Conservation (phyloP, 805 yeast genomes). For the Pichia manshurica region DNA sequence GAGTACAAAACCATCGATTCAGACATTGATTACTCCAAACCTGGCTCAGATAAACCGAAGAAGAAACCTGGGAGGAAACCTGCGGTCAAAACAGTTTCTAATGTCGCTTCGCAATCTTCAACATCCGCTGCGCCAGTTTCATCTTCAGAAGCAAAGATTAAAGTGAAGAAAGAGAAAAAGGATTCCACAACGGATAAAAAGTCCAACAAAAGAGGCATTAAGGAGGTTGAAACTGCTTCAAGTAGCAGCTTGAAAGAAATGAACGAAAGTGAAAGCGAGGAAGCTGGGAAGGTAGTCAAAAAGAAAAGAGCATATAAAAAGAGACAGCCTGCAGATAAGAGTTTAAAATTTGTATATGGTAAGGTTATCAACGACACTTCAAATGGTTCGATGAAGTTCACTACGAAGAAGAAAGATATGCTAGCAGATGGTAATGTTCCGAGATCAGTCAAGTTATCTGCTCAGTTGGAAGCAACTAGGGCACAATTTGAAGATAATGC, state of each 20-base stretch:
- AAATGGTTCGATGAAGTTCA: neutral
- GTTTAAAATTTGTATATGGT: conserved; percentile 10
- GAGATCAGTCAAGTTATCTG: neutral
- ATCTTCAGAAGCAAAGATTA: neutral
- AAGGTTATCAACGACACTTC: conserved; percentile 1
- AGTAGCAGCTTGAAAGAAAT: neutral
- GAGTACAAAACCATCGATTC: conserved; percentile 14
- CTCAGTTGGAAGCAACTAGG: neutral
- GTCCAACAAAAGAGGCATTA: neutral
- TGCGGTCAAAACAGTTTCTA: neutral
- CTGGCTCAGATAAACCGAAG: conserved; percentile 4
- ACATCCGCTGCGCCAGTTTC: neutral
- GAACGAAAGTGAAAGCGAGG: neutral
- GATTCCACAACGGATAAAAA: neutral
- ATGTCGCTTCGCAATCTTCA: neutral
- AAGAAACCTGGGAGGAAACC: neutral
- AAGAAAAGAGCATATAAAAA: conserved; percentile 8
- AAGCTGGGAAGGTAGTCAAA: neutral
- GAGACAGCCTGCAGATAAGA: conserved; percentile 2
- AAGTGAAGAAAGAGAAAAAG: conserved; percentile 5
- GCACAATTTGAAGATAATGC: conserved; percentile 8
- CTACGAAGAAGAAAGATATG: conserved; percentile 3
- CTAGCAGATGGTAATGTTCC: neutral
- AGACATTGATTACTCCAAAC: conserved; percentile 8
- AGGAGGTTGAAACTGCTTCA: neutral